These are phyloP conservation scores for Stemphylium lycopersici DNA, from an alignment of 2,329 filamentous ascomycete species.

Conservation along the genomic window DNA sequence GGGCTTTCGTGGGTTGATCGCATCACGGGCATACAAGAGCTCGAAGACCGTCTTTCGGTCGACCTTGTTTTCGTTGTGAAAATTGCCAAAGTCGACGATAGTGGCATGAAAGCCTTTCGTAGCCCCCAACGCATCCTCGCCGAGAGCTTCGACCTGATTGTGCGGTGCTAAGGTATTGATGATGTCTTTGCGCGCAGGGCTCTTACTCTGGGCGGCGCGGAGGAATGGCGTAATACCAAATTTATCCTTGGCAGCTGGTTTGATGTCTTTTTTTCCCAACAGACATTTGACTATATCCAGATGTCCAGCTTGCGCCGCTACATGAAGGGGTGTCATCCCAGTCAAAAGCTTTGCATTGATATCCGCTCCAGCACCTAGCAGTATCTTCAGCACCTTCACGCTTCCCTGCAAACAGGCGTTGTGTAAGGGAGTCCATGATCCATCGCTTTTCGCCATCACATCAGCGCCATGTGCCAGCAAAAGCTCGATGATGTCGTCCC, in stretches of 20 bases:
- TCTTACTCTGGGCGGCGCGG: slow-evolving; percentile 49
- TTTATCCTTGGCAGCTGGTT: slow-evolving; percentile 49
- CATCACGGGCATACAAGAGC: slow-evolving; percentile 44
- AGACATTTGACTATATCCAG: slow-evolving; percentile 46
- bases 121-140: slow-evolving; percentile 42
- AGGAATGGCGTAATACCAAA: slow-evolving; percentile 54
- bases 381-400: slow-evolving; percentile 36
- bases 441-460: slow-evolving; percentile 44
- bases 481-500: slow-evolving; percentile 46
- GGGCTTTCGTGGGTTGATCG: slow-evolving; percentile 42
- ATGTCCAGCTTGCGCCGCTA: slow-evolving; percentile 46
- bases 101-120: slow-evolving; percentile 49
- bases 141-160: slow-evolving; percentile 47
- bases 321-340: slow-evolving; percentile 48
- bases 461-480: slow-evolving; percentile 40
- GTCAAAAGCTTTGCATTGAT: slow-evolving; percentile 42
- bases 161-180: slow-evolving; percentile 52
- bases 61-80: slow-evolving; percentile 45
- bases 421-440: slow-evolving; percentile 43
- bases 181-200: slow-evolving; percentile 45
- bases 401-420: slow-evolving; percentile 45
- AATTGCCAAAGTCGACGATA: slow-evolving; percentile 49
- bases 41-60: slow-evolving; percentile 43
- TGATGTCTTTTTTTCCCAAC: slow-evolving; percentile 44
- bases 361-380: slow-evolving; percentile 42